Conservation (phyloP, 129 eudicot genomes). For the Artemisia annua region DNA sequence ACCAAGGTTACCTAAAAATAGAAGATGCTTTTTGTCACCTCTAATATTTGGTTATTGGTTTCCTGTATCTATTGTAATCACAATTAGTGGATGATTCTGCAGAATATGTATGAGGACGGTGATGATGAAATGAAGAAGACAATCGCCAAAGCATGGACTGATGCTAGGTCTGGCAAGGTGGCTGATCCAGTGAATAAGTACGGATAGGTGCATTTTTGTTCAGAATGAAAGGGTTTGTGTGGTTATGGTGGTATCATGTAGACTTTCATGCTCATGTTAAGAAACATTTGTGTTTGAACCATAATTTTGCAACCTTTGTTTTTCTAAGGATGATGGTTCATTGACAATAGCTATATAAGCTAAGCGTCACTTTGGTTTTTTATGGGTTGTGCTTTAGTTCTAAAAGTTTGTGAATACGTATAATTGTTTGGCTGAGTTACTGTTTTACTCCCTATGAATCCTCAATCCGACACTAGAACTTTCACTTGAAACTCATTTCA, state of each 20-base stretch:
- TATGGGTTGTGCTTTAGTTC: too few relatives aligned
- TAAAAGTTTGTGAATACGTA: too few relatives aligned
- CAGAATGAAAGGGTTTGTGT: slow-evolving; percentile 1
- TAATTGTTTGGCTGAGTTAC: too few relatives aligned
- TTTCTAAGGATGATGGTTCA: too few relatives aligned
- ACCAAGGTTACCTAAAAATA: too few relatives aligned
- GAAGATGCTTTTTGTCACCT: background rate
- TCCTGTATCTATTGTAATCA: background rate
- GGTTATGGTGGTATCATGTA: slow-evolving; percentile 18
- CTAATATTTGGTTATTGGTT: background rate
- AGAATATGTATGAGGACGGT: slow-evolving; percentile 97
- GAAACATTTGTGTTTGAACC: slow-evolving; percentile 17
- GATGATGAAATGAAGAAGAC: slow-evolving; percentile 94
- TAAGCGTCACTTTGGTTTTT: background rate
- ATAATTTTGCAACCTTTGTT: background rate
- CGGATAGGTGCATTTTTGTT: slow-evolving; percentile 20
- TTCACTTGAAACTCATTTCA: too few relatives aligned
- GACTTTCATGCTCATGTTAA: slow-evolving; percentile 20
- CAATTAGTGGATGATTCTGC: slow-evolving; percentile 26
- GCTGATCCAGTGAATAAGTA: slow-evolving; percentile 58
- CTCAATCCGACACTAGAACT: too few relatives aligned
- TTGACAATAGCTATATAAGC: background rate
- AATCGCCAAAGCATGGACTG: slow-evolving; percentile 94
- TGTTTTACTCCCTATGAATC: too few relatives aligned
- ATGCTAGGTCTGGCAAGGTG: slow-evolving; percentile 79